Percentiles rank a stretch among this genome's conserved stretches.
These are phyloP conservation scores for Tephrocybe sp. DNA, from an alignment of 768 basidiomycete genomes.

Conservation along the genomic window DNA sequence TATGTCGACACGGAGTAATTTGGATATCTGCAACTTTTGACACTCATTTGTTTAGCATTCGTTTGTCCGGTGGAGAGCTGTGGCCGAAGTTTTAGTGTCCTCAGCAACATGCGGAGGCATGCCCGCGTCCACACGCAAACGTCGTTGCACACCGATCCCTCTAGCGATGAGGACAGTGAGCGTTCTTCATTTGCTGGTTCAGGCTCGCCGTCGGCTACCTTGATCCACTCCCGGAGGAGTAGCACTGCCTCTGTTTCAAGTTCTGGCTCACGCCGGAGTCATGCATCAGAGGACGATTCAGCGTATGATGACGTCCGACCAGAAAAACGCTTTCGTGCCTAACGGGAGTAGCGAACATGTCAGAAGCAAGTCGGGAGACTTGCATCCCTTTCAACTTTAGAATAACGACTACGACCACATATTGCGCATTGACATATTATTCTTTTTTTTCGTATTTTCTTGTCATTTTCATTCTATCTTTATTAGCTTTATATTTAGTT, in stretches of 20 bases:
- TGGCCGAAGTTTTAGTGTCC: conserved; percentile 80
- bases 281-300: conserved; percentile 34
- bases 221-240: conserved; percentile 18
- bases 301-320: conserved; percentile 24
- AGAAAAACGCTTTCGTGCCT: conserved; percentile 33
- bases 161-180: conserved; percentile 48
- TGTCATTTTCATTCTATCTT: conserved; percentile 11
- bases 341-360: conserved; percentile 12
- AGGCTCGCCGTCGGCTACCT: conserved; percentile 4
- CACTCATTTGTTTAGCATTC: conserved; percentile 51
- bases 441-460: conserved; percentile 3
- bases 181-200: conserved; percentile 23
- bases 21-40: conserved; percentile 3
- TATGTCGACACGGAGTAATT: conserved; percentile 37
- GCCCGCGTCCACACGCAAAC: conserved; percentile 63
- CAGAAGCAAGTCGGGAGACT: too few species aligned
- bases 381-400: too few species aligned
- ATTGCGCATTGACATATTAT: not conserved
- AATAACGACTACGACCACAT: not conserved
- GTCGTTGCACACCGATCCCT: conserved; percentile 33
- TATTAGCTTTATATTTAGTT: not conserved
- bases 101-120: conserved; percentile 88
- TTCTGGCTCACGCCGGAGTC: conserved; percentile 38
- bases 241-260: conserved; percentile 43
- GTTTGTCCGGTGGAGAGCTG: conserved; percentile 73